Conservation (phyloP, 78 protist genomes). For the Monocercomonoides exilis region DNA sequence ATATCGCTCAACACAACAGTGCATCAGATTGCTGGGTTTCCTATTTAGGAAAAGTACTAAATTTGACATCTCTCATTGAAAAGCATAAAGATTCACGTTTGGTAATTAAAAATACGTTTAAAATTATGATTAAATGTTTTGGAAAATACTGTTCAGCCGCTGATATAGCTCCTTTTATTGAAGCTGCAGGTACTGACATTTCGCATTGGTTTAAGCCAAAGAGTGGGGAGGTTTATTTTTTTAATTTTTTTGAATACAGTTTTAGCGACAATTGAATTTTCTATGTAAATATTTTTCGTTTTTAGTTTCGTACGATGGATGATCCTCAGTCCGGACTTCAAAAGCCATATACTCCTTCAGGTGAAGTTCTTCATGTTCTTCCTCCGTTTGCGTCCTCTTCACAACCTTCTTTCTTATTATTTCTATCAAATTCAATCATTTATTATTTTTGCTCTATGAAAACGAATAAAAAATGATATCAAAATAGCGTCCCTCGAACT, state of each 20-base stretch:
- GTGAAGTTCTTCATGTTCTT: not conserved
- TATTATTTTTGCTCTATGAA: not conserved
- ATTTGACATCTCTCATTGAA: constrained; percentile 31
- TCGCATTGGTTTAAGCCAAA: constrained; percentile 56
- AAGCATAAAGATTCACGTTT: not conserved
- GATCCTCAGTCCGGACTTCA: not conserved
- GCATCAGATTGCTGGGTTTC: constrained; percentile 39
- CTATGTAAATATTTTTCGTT: not conserved
- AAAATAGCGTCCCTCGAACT: not conserved
- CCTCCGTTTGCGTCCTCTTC: not conserved
- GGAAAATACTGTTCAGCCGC: not conserved
- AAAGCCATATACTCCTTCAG: constrained; percentile 28
- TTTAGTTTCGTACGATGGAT: not conserved
- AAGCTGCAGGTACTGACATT: constrained; percentile 48
- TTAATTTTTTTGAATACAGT: not conserved
- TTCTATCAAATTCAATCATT: not conserved
- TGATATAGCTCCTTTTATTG: not conserved
- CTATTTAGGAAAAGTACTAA: constrained; percentile 40
- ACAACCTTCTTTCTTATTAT: not conserved
- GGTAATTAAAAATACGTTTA: too few relatives aligned
- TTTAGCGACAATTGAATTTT: too few relatives aligned
- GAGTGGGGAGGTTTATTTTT: not conserved
- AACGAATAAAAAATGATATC: not conserved
- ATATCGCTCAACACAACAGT: constrained; percentile 29
- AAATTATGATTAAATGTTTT: not conserved